phyloP scores from a whole-genome alignment of 352 stramenopile genomes.

The Nothophytophthora sp. region DNA sequence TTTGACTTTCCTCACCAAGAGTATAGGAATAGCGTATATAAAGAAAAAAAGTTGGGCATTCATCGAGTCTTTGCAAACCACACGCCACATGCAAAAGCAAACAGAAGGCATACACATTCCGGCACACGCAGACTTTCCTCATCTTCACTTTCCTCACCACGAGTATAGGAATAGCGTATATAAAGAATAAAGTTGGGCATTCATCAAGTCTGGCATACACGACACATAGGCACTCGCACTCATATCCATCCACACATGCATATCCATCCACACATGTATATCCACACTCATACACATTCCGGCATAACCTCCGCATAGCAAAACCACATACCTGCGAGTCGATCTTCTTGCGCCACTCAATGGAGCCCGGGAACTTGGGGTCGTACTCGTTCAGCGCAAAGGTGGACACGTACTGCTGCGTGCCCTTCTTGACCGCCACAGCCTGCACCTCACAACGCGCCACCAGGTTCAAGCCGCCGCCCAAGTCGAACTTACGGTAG shows the following conservation, averaged over 20 bases:
- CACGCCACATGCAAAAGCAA: conserved; percentile 6
- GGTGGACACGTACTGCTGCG: conserved; percentile 93
- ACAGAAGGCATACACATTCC: conserved; percentile 11
- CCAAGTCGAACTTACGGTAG: conserved; percentile 97
- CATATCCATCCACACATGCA: conserved; percentile 13
- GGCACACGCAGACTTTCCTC: conserved; percentile 34
- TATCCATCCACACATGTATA: conserved; percentile 9
- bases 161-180: conserved; percentile 75
- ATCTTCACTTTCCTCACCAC: conserved; percentile 38
- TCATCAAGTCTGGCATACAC: conserved; percentile 59
- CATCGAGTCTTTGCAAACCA: conserved; percentile 47
- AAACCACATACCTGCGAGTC: conserved; percentile 87
- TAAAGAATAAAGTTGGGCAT: conserved; percentile 42
- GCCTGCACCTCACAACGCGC: conserved; percentile 96
- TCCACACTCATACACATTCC: conserved; percentile 16
- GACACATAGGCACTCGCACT: too few relatives aligned
- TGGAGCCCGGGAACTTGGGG: conserved; percentile 84
- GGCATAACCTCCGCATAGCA: conserved; percentile 4
- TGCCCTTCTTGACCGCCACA: conserved; percentile 83
- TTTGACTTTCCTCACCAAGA: conserved; percentile 29
- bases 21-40: conserved; percentile 68
- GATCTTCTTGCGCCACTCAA: conserved; percentile 98
- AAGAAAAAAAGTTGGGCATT: conserved; percentile 54
- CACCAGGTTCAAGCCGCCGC: conserved; percentile 88
- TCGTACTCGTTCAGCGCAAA: conserved; percentile 99